Evolutionary conservation across 495 filamentous ascomycete genomes (phyloP), one percentile per base, ranked within the genome.

Genomic region (Xylaria sp.): DNA sequence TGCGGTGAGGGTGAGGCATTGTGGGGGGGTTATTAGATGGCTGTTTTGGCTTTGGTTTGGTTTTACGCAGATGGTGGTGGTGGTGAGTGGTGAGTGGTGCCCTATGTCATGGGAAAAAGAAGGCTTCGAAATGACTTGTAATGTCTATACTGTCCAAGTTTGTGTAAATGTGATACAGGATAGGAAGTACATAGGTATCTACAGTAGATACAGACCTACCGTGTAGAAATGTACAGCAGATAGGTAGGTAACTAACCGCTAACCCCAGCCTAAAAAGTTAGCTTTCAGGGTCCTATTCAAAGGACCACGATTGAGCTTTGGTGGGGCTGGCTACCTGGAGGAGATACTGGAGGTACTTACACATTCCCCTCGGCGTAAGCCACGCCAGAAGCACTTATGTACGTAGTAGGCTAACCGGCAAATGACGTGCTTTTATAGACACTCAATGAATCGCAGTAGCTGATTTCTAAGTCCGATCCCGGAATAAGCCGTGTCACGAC

Each of bases 381-480:
- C 12, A 55, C 52, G 52, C 12, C 26, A 29, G 52, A 29, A 55
- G 52, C 52, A 31, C 57, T n/a, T 21, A n/a, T n/a, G n/a, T n/a
- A n/a, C n/a, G n/a, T n/a, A n/a, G n/a, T n/a, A 59, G 31, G 8
- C 33, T 63, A 44, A 12, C 37, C 21, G 12, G 61, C 43, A 48
- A 43, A 67, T 67, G 64, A 67, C 64, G 65, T 70, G 62, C 61
- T 67, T 74, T 29, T 70, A 65, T 21, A 35, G 46, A 53, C 61
- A 17, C 26, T 37, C 29, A 21, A 12, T 31, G 37, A 62, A 29
- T 62, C 37, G 21, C 43, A 46, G 43, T 3, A 31, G 17, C 58
- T 6, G 19, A 52, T 37, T 29, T 55, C 19, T 19, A n/a, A 68
- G 35, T 58, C 67, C 67, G 67, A 69, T 69, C 58, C 41, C 67